Base-by-base conservation (phyloP, 1,139 yeast genomes). In the Blastobotrys malaysiensis region DNA sequence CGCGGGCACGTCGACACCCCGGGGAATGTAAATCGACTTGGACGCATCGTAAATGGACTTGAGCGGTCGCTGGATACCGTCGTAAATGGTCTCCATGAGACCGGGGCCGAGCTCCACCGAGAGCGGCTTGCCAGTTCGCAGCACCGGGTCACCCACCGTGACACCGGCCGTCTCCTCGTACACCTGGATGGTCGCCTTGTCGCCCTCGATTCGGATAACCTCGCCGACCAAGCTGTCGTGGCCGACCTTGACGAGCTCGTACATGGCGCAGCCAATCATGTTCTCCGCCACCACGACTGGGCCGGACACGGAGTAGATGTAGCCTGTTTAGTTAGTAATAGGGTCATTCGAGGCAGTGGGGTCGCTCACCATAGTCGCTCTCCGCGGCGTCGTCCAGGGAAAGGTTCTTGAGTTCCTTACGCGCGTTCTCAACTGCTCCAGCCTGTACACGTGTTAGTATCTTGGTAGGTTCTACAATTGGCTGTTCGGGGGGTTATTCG, bases 141-240 rank as follows among this genome's bases (percentile, higher is more conserved):
- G 77, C 53, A 93, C 99, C 1, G 99, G 99, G 71, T 93, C 99
- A 66, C 99, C 99, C 46, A 93, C 98, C 46, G 97, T 91, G 57
- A 93, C 95, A 76, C 99, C 99, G 1, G 98, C 96, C 52, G 99
- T 93, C 76, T 93, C 99, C 77, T 93, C 99, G 73, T 93, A 93
- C 57, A 93, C 99, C 79, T 93, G 99, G 65, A 93, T 89, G 52
- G 99, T 93, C 58, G 97, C 97, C 76, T 90, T 91, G 73, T 93
- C 99, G 59, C 85, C 95, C 68, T 84, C 93, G 63, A 93, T 91
- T 79, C 99, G 86, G 73, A 93, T 93, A 64, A 93, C 97, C 75
- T 93, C 99, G 70, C 99, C 99, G 51, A 93, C 98, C 71, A 93
- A 81, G 72, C 81, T 89, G 66, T 89, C 96, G 72, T 93, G 98